Base-by-base conservation (phyloP, 2,329 filamentous ascomycete species). In the Aspergillus fumigatiaffinis region DNA sequence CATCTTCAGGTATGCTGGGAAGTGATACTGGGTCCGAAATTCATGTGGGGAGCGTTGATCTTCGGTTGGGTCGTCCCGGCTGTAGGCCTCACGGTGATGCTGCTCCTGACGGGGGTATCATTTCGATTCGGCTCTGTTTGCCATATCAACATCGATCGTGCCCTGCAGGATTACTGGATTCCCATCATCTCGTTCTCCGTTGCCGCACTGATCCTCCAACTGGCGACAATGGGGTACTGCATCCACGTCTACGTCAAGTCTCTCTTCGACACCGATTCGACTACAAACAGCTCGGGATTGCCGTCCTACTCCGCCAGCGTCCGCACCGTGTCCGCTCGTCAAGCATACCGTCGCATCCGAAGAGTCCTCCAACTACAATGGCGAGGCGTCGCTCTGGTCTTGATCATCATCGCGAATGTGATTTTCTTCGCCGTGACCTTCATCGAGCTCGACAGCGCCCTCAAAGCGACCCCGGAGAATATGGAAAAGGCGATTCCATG, bases 1-100 rank as follows among this genome's bases (percentile, higher is more conserved):
- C 94, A 99, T 74, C 85, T 99, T 26, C 94, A 97, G 74, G 97
- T 99, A 63, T 97, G 92, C 79, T 99, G 94, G 94, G 92, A 97
- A 73, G 83, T 95, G 35, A 86, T 93, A 7, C 90, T 96, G 3
- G 94, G 94, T 42, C 84, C 87, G 48, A 89, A 84, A 67, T 97
- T 97, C 75, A 97, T 97, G 86, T 91, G 91, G 80, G 84, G 85
- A 63, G 87, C 93, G 3, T 87, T 96, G 68, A 82, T 83, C 17
- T 78, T 87, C 8, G 94, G 94, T 60, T 97, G 93, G 90, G 89
- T 89, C 20, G 82, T 97, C 49, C 91, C 92, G 2, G 81, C 87
- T 25, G 76, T 91, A 21, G 90, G 91, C 38, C 84, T 96, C 61
- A 81, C 87, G 3, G 74, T 93, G 46, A 90, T 90, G 51, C 83